phyloP scores from a whole-genome alignment of 164 flowering plant genomes.

The Tinospora cordifolia region DNA sequence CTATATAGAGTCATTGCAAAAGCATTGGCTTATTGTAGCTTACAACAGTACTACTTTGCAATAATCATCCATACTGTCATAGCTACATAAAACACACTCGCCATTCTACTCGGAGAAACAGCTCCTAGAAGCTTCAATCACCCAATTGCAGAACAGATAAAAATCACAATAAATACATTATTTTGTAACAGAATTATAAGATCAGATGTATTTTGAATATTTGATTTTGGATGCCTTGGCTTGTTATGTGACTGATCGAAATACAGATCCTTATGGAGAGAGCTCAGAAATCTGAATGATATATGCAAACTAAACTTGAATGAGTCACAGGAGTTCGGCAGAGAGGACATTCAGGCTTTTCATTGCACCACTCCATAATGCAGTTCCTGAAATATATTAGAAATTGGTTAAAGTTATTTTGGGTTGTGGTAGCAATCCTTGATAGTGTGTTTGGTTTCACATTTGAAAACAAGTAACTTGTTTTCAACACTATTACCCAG shows the following conservation, averaged over 20 bases:
- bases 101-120: background rate
- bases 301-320: slow-evolving; percentile 81
- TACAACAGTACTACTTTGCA: background rate
- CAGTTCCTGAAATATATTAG: slow-evolving; percentile 55
- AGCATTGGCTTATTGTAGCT: background rate
- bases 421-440: no score
- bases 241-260: background rate
- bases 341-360: slow-evolving; percentile 95
- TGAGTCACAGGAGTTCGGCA: slow-evolving; percentile 86
- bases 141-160: background rate
- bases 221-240: background rate
- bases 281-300: slow-evolving; percentile 77
- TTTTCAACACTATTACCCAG: no score
- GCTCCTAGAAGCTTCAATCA: background rate
- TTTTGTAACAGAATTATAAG: background rate
- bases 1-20: background rate
- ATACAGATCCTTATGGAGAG: background rate
- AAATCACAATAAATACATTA: background rate
- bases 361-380: slow-evolving; percentile 99
- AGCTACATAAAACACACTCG: background rate
- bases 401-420: no score
- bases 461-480: no score
- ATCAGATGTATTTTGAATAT: background rate
- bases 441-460: no score
- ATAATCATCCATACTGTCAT: background rate